These are phyloP conservation scores for Parsonsia alboflavescens DNA, from an alignment of 257 asterid species.

Conservation along the genomic window DNA sequence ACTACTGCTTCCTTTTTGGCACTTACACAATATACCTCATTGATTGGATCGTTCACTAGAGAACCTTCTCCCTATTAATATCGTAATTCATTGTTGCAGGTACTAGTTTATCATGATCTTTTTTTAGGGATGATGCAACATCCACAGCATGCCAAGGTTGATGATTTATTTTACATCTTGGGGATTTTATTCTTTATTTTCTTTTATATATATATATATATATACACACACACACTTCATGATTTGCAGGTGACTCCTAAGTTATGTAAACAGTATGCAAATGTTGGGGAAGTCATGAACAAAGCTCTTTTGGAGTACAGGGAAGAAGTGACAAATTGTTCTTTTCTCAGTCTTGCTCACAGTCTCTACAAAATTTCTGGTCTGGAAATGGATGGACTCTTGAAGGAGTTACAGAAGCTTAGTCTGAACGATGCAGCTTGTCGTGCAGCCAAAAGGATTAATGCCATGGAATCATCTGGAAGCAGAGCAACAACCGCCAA, in stretches of 20 bases:
- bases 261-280: conserved; percentile 76
- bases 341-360: conserved; percentile 56
- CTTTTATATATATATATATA: too few relatives aligned
- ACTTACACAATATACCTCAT: not conserved
- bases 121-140: conserved; percentile 91
- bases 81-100: conserved; percentile 35
- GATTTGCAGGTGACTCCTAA: conserved; percentile 79
- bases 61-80: not conserved
- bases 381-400: conserved; percentile 48
- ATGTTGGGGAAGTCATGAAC: conserved; percentile 63
- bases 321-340: conserved; percentile 58
- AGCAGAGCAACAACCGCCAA: too few relatives aligned
- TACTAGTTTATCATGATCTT: conserved; percentile 86
- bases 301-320: conserved; percentile 69
- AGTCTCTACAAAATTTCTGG: conserved; percentile 70
- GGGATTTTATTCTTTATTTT: not conserved
- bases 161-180: too few relatives aligned
- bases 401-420: conserved; percentile 49
- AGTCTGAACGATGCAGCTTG: conserved; percentile 72
- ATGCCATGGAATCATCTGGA: conserved; percentile 19
- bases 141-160: conserved; percentile 94
- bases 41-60: not conserved
- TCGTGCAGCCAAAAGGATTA: conserved; percentile 45
- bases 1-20: not conserved
- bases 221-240: too few relatives aligned